Percentiles rank a stretch among this genome's conserved stretches.
phyloP scores from a whole-genome alignment of 345 rosid genomes.

The Bruguiera sexangula region DNA sequence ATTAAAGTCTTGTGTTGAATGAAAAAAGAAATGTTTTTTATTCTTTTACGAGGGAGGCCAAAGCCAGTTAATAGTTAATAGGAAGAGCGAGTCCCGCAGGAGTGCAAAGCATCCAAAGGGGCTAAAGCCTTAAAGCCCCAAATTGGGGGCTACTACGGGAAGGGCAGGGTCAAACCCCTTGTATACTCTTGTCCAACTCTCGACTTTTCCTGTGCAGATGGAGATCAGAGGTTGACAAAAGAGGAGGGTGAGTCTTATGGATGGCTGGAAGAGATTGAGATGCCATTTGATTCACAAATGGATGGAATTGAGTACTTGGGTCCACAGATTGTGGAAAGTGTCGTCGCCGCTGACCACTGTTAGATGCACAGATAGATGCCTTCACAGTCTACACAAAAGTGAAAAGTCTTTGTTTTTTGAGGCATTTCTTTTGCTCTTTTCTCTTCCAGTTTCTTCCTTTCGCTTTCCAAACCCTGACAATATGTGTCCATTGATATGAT shows the following conservation, averaged over 20 bases:
- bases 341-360: not conserved
- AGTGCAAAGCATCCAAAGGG: too few relatives aligned
- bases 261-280: slow-evolving; percentile 64
- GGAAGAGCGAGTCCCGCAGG: too few relatives aligned
- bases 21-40: too few relatives aligned
- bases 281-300: slow-evolving; percentile 52
- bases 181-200: not conserved
- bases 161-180: too few relatives aligned
- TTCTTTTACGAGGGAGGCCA: too few relatives aligned
- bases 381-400: not conserved
- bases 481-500: too few relatives aligned
- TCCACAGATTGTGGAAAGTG: slow-evolving; percentile 39
- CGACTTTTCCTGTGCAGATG: slow-evolving; percentile 35
- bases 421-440: too few relatives aligned
- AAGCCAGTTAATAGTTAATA: too few relatives aligned
- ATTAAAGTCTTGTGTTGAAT: too few relatives aligned
- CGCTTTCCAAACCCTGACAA: not conserved
- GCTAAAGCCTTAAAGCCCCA: not conserved
- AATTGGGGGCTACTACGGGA: too few relatives aligned
- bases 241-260: slow-evolving; percentile 28
- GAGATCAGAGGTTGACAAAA: slow-evolving; percentile 12
- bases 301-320: slow-evolving; percentile 52
- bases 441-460: not conserved
- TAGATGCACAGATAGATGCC: not conserved
- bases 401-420: not conserved